Base-by-base conservation (phyloP, 2,329 filamentous ascomycete genomes). In the Salinomyces thailandicus region DNA sequence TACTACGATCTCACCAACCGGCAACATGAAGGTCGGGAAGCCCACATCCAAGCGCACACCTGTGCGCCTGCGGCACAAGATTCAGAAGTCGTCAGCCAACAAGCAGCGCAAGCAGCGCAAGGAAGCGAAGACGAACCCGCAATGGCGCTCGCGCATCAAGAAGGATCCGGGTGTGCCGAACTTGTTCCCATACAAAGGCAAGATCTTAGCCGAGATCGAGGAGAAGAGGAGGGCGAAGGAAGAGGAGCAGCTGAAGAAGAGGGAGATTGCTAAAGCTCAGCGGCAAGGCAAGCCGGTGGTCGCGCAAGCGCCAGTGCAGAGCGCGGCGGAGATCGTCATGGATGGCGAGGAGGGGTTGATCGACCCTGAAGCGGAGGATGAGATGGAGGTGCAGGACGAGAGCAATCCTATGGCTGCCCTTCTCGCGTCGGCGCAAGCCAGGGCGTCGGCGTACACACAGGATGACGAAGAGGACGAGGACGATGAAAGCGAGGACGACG, bases 121-220 rank as follows among this genome's bases (percentile, higher is more conserved):
- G 71, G 71, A 78, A 38, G 85, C 82, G 38, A 96, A 94, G 69
- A 86, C 93, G 76, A 94, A 95, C 62, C 89, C 91, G 20, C 78
- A 94, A 84, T 96, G 91, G 86, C 78, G 83, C 51, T 87, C 85
- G 41, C 84, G 86, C 61, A 61, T 94, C 50, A 96, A 95, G 75
- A 98, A 96, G 68, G 91, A 98, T 54, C 91, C 89, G 16, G 91
- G 91, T 33, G 95, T 98, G 44, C 91, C 91, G 27, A 98, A 96
- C 58, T 67, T 95, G 22, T 98, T 95, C 66, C 91, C 91, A 1
- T 95, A 91, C 72, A 98, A 98, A 68, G 87, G 95, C 61, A 87
- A 82, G 69, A 75, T 98, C 18, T 73, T 98, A 20, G 78, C 87
- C 40, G 86, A 98, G 63, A 93, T 98, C 51, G 91, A 98, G 65